Evolutionary conservation across 306 rosid species (phyloP), one percentile per base, ranked within the genome.

Genomic region (Cicer cuneatum): DNA sequence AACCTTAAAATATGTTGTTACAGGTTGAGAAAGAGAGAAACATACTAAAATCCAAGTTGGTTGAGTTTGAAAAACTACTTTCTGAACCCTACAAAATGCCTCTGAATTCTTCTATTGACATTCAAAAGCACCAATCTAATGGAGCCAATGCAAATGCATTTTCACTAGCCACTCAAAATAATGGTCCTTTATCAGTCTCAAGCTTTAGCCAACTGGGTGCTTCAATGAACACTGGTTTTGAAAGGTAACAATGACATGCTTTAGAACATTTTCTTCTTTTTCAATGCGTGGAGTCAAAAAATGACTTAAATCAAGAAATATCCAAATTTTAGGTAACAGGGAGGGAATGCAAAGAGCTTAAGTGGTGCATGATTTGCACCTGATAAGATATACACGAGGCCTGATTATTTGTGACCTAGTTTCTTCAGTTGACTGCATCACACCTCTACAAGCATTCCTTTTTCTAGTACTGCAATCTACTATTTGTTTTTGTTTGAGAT

Each of bases 11-110:
- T 72, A 73, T 80, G 79, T 35, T 71, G 75, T 10, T 82, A 52
- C 93, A 93, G 98, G 83, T 93, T 82, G 98, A 91, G 77, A 91
- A 88, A 83, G 98, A 94, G 86, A 83, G 94, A 80, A 89, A 81
- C 78, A 80, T 89, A 74, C 82, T 89, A 38, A 89, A 70, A 63
- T 83, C 94, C 78, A 93, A 93, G 87, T 69, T 86, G 78, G 59
- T 18, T 41, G 98, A 91, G 80, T 93, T 93, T 80, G 85, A 91
- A 48, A 88, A 81, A 64, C 88, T 91, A 24, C 86, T 85, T 81
- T 71, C 76, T 79, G 89, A 91, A 75, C 89, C 90, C 41, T 65
- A 70, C 78, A 63, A 47, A 75, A 65, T 57, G 66, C 83, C 72
- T 48, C 75, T 47, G 51, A 82, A 51, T 78, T 78, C 83, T 69